Evolutionary conservation across 1,284 basidiomycete genomes (phyloP), one percentile per base, ranked within the genome.

Genomic region (Microbotryum violaceum): DNA sequence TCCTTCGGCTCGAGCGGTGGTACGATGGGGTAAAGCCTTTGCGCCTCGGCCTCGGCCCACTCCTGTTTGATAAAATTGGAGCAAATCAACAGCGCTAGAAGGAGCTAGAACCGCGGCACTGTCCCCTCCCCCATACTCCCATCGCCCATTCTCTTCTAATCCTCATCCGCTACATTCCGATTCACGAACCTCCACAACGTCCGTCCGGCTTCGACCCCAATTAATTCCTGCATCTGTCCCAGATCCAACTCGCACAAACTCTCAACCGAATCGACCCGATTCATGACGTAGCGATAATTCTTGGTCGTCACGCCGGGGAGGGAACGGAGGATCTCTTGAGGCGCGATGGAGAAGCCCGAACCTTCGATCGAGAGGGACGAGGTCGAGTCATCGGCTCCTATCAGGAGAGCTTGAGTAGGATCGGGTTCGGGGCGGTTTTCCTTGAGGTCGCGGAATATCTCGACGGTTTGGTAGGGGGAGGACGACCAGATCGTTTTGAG

Each of bases 401-500:
- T 81, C 7, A 84, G 76, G 45, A 91, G 83, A 0, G 92, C 91
- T 47, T 81, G 82, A 7, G 78, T 73, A 12, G 85, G 82, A 67
- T 96, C 88, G 0, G 94, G 96, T 74, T 98, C 91, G 1, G 83
- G 78, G 57, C 84, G 83, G 67, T 87, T 86, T n/a, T 79, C 72
- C 75, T 98, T 98, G 33, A 98, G 83, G 72, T 97, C 94, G 51
- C 83, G 84, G 77, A 97, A 93, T 59, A 97, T 92, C 66, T 92
- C 87, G 0, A 91, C 83, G 0, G 91, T 93, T 29, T 90, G 87
- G 71, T 90, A 90, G 0, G 96, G 91, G 2, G 92, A 97, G 2
- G 91, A 91, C 0, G 91, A 94, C 96, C 96, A 98, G 71, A 98
- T 88, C 72, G 97, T 88, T 37, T 91, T 85, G 3, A 98, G 79